Base-by-base conservation (phyloP, 148 eudicot species). In the Vaccinium vitisidaea region DNA sequence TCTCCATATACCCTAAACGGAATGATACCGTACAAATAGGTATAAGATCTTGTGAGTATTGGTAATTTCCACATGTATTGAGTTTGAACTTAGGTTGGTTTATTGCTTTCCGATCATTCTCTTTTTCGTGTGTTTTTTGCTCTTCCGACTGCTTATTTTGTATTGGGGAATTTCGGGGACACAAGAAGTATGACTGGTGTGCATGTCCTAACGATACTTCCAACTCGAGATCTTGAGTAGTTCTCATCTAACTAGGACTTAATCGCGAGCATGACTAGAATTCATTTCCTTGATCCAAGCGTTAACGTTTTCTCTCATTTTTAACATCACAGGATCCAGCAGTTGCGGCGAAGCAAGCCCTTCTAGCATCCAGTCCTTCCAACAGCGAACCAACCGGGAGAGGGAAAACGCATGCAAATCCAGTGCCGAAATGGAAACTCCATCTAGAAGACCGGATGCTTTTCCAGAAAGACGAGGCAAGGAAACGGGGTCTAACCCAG, bases 261-360 rank as follows among this genome's bases (percentile, higher is more conserved):
- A 39, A 5, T 13, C 19, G 0, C 1, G 19, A 30, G 10, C 7
- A 19, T 1, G 1, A 63, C 1, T 7, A 65, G 71, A 25, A 36
- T 36, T 71, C 2, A 0, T 39, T 74, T 74, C 52, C 7, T 39
- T 21, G 30, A 75, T 49, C 54, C 27, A 21, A 21, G 79, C 59
- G 6, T 23, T 21, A 75, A 75, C 80, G 52, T n/a, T 16, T 5
- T 1, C 0, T 8, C 18, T 21, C 25, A n/a, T 78, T 23, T 11
- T 21, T 55, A 27, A 30, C 16, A 27, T 79, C 49, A 11, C 89
- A 95, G 95, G 95, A 25, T 88, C 93, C 3, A 87, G 91, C 83
- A 91, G 90, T 80, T 85, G 89, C 23, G 91, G 93, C 49, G 96
- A 93, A 75, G 87, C 90, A 39, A 94, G 95, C 87, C 96, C 94